Base-by-base conservation (phyloP, 257 asterid genomes). In the Solanum virginianum region DNA sequence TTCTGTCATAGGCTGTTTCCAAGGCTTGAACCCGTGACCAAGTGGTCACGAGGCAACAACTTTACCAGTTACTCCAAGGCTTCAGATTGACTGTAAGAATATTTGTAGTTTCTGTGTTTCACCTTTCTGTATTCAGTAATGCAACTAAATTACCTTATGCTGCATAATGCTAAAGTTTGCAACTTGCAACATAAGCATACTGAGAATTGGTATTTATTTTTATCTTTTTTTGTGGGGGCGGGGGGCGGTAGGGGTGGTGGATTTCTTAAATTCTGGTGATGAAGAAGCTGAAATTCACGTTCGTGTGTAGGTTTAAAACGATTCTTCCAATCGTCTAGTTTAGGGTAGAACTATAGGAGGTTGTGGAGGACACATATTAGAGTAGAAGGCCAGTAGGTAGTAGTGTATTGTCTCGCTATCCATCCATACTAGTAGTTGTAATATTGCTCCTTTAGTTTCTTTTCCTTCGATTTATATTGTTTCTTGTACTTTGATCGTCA, bases 391-490 rank as follows among this genome's bases (percentile, higher is more conserved):
- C 22, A 62, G 9, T 22, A 22, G 17, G 36, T 62, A 22, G 36
- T 0, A 22, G 69, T 22, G 36, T 22, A 36, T 22, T 62, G 9
- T 62, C 69, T 62, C 36, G 1, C 1, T 60, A 60, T 60, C 68
- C 15, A 15, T 22, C 26, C 69, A 22, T 0, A 62, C 0, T 22
- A 59, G 66, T 20, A 59, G 22, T 59, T 26, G 1, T 59, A 20
- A 0, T 57, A 60, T 22, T 62, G 69, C 69, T 62, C 69, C 0
- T 0, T 0, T 62, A 62, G 39, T 10, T 60, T 60, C 68, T 60
- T 60, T 14, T 60, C 68, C 68, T 60, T 1, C 0, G 16, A 60
- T 22, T 60, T 60, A 0, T 5, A 0, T 22, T 60, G 32, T 22
- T 62, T 62, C 39, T 22, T 11, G 69, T 60, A 22, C 36, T n/a